Base-by-base conservation (phyloP, 306 rosid species). In the Mucuna pruriens region DNA sequence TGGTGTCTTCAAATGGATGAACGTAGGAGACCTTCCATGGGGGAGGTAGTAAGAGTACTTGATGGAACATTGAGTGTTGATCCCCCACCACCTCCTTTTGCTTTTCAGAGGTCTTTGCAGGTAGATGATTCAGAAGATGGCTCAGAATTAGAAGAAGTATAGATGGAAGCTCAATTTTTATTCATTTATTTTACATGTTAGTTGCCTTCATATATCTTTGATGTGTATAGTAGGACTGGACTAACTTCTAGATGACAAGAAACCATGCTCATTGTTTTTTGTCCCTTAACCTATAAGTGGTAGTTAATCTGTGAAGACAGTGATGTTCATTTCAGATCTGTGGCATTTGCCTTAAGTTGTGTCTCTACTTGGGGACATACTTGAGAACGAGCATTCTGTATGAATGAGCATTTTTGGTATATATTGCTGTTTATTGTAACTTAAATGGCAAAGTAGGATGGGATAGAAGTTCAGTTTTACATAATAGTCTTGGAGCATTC, bases 1-100 rank as follows among this genome's bases (percentile, higher is more conserved):
- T 92, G 97, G 97, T 90, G 97, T 79, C 80, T 92, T 61, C 97
- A 92, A 76, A 62, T 22, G 67, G 89, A 90, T n/a, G 90, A 86
- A 48, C 79, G 85, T 0, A 44, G 80, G 70, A 86, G 94, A 83
- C 97, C 93, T 58, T 83, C 94, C 1, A 88, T 92, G 97, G 86
- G 77, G 9, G 94, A 92, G 80, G 90, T 92, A 51, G 89, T 83
- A 10, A 87, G 88, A 90, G 90, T 92, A 9, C 86, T 90, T 44
- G 94, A 90, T 54, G 94, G 97, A 12, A 83, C 85, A 4, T 75
- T 84, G 64, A 85, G 61, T 22, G 97, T 89, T 22, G 97, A 92
- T 76, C 88, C 89, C 2, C 94, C 97, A 0, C 94, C 93, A 2
- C 88, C 87, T 55, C 91, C 94, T 40, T 90, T 87, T 44, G 73